Evolutionary conservation across 257 asterid genomes (phyloP), one percentile per base, ranked within the genome.

Genomic region (Nicotiana sylvestris): DNA sequence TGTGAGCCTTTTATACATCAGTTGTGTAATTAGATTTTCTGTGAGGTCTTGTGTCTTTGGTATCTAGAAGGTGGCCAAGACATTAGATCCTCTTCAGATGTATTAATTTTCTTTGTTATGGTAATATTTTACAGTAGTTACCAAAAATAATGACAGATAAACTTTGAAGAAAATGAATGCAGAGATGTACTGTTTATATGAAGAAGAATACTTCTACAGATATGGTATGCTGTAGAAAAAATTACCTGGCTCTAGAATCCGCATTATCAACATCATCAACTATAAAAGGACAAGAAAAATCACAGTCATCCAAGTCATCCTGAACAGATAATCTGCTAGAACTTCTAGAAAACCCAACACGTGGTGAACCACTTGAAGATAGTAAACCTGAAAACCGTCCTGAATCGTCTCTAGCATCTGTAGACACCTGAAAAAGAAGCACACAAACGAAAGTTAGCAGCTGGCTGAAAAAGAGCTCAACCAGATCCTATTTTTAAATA

Each of bases 311-410:
- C 82, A 96, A 88, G 80, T 96, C 99, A 87, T 91, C 99, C 92
- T 91, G 97, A 85, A 94, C 93, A 85, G 99, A 96, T 86, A 96
- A 84, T 80, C 99, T 88, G 87, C 99, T 96, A 37, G 98, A 96
- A 87, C 95, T 94, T 86, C 98, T 91, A 8, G 99, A 96, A 92
- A 95, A 89, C 81, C 78, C 78, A 72, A 91, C 90, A 84, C 97
- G 97, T 66, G 99, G 98, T 9, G 99, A 96, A 84, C 92, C 91
- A 86, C 97, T 94, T 29, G 98, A 92, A 61, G 99, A 95, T 64
- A 89, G 86, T 91, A 92, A 88, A 81, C 97, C 90, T n/a, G 98
- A 94, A 85, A 94, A 96, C 85, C 98, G 89, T 61, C 99, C 99
- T 37, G 98, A 96, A 86, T 96, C 99, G 78, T 94, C 96, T 85